phyloP scores from a whole-genome alignment of 2,329 filamentous ascomycete genomes.

The Drechslerella coelobrocha region DNA sequence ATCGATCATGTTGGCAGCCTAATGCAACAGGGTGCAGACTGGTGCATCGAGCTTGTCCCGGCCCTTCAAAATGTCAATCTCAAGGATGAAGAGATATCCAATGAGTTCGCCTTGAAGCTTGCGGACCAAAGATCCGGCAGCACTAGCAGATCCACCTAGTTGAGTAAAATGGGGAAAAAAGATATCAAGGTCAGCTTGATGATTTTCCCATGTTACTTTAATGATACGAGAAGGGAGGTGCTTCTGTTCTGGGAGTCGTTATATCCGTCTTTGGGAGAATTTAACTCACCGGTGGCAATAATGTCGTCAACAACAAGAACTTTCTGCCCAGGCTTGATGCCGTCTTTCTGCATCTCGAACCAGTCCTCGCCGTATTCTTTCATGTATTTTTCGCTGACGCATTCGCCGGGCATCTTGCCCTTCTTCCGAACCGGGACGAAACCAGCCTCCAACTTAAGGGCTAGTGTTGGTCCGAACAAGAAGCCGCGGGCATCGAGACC shows the following conservation, averaged over 20 bases:
- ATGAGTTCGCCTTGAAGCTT: slow-evolving; percentile 85
- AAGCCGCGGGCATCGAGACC: slow-evolving; percentile 94
- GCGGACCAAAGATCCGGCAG: slow-evolving; percentile 39
- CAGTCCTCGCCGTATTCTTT: slow-evolving; percentile 97
- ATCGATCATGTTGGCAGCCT: neutral
- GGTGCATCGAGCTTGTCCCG: slow-evolving; percentile 85
- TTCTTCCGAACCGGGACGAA: slow-evolving; percentile 95
- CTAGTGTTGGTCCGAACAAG: slow-evolving; percentile 89
- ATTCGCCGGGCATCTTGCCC: slow-evolving; percentile 92
- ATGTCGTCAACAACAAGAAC: slow-evolving; percentile 96
- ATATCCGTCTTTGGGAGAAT: slow-evolving; percentile 28
- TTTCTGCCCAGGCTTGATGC: slow-evolving; percentile 82
- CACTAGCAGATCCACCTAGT: slow-evolving; percentile 42
- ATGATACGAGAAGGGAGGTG: neutral
- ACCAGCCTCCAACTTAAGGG: slow-evolving; percentile 77
- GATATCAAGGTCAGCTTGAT: slow-evolving; percentile 15
- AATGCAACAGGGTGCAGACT: slow-evolving; percentile 76
- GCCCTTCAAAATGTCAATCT: slow-evolving; percentile 91
- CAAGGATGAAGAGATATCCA: slow-evolving; percentile 93
- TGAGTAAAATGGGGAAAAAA: slow-evolving; percentile 3
- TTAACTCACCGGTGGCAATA: slow-evolving; percentile 85
- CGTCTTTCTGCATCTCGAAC: slow-evolving; percentile 93
- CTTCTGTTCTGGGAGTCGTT: neutral
- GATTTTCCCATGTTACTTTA: neutral
- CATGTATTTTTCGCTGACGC: slow-evolving; percentile 81